Evolutionary conservation across 2,329 filamentous ascomycete species (phyloP).

Genomic region (Penicillium sp.): DNA sequence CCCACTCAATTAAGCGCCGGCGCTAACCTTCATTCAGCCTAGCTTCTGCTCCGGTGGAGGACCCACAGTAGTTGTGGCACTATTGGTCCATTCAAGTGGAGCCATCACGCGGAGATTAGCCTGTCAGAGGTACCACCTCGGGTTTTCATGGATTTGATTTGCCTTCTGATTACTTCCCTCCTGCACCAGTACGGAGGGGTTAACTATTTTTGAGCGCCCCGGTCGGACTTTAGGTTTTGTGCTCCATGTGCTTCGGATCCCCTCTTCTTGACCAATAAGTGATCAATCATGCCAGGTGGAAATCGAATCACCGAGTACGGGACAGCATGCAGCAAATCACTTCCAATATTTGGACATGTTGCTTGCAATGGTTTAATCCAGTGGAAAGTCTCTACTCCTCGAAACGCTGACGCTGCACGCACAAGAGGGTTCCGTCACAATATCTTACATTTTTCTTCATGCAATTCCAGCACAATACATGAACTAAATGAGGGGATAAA

Average conservation of each 20-base stretch:
- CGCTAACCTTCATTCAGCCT: conserved; percentile 3
- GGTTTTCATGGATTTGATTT: neutral
- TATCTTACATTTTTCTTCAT: neutral
- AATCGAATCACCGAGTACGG: neutral
- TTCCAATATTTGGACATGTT: neutral
- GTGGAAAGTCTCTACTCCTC: neutral
- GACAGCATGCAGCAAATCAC: neutral
- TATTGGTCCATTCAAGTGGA: neutral
- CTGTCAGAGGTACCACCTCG: neutral
- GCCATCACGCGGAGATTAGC: neutral
- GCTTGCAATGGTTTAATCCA: neutral
- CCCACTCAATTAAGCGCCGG: conserved; percentile 13
- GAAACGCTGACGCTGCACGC: neutral
- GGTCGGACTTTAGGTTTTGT: neutral
- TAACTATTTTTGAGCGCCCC: neutral
- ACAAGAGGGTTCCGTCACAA: neutral
- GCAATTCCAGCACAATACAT: neutral
- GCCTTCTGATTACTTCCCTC: neutral
- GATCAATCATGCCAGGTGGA: neutral
- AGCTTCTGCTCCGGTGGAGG: neutral
- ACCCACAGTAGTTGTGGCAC: neutral
- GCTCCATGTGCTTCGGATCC: neutral
- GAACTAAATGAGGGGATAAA: neutral
- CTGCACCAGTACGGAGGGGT: neutral
- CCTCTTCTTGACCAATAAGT: neutral